A percentile compares a stretch with the other conserved stretches of the same genome.
Evolutionary conservation across 2,329 filamentous ascomycete species (phyloP).

Genomic region (Scedosporium minutisporum): DNA sequence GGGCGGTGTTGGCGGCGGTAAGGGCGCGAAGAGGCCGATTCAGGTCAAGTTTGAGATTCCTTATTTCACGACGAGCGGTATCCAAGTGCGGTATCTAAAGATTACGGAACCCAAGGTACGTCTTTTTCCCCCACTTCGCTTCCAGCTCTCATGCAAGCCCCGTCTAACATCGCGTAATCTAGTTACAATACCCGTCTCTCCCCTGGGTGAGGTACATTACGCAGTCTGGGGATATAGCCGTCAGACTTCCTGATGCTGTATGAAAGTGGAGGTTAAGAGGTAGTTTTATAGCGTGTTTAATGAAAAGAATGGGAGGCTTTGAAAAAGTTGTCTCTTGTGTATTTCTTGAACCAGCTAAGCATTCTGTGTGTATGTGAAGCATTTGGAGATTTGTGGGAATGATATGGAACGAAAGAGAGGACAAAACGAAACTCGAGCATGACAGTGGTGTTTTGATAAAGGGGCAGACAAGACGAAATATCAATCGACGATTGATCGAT

Average conservation of each 20-base stretch:
- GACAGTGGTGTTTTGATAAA: too few relatives aligned
- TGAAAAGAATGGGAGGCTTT: not conserved
- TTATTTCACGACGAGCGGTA: constrained; percentile 99
- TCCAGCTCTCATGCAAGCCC: not conserved
- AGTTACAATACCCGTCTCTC: constrained; percentile 96
- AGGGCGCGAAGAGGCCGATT: constrained; percentile 87
- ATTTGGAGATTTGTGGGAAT: not conserved
- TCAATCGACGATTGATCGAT: too few relatives aligned
- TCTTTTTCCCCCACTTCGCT: constrained; percentile 8
- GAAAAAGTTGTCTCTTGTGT: not conserved
- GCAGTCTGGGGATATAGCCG: constrained; percentile 92
- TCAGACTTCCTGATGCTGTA: constrained; percentile 83
- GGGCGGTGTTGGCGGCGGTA: constrained; percentile 77
- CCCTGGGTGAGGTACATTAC: constrained; percentile 99
- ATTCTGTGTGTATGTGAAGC: not conserved
- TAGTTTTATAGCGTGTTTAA: not conserved
- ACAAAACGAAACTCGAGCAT: too few relatives aligned
- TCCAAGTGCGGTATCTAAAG: constrained; percentile 96
- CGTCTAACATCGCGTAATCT: constrained; percentile 5
- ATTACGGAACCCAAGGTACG: constrained; percentile 98
- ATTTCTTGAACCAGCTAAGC: not conserved
- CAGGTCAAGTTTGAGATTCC: constrained; percentile 99
- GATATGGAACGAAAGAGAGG: too few relatives aligned
- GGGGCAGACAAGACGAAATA: too few relatives aligned
- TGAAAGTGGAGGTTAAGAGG: constrained; percentile 28